Conservation (phyloP, 192 early-diverging fungal species). For the Umbelopsis ramanniana region DNA sequence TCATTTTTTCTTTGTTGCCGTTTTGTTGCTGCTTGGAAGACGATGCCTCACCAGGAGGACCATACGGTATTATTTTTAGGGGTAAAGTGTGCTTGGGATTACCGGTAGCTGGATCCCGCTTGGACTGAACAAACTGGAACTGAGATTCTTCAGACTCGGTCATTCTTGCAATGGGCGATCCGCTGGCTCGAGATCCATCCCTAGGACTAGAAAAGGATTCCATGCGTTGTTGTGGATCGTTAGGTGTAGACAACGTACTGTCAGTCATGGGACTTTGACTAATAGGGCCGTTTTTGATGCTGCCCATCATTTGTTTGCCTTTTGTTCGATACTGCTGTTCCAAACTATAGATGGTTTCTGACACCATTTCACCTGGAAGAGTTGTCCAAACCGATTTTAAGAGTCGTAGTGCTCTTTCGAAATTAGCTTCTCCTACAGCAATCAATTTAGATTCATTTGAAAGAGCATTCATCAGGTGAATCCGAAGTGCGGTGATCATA, state of each 20-base stretch:
- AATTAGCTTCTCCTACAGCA: slow-evolving; percentile 6
- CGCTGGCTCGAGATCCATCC: background rate
- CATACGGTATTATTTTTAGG: slow-evolving; percentile 18
- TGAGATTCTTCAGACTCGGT: background rate
- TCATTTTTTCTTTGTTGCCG: background rate
- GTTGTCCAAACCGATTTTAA: background rate
- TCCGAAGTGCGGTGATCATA: slow-evolving; percentile 4
- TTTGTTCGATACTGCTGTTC: slow-evolving; percentile 14
- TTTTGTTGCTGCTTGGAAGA: background rate
- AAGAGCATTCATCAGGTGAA: slow-evolving; percentile 17
- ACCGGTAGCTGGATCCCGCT: slow-evolving; percentile 3
- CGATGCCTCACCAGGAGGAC: slow-evolving; percentile 18
- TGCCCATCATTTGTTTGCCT: slow-evolving; percentile 5
- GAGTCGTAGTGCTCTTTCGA: background rate
- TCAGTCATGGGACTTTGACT: background rate
- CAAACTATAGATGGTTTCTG: slow-evolving; percentile 1
- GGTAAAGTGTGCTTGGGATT: slow-evolving; percentile 10
- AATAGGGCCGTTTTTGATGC: background rate
- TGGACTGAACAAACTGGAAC: slow-evolving; percentile 3
- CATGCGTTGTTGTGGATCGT: slow-evolving; percentile 12
- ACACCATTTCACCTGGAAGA: slow-evolving; percentile 9
- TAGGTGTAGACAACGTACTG: background rate
- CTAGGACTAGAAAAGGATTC: slow-evolving; percentile 2
- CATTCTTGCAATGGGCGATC: background rate
- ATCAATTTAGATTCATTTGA: background rate